phyloP scores from a whole-genome alignment of 2,329 filamentous ascomycete species.

The Neobulgaria alba region DNA sequence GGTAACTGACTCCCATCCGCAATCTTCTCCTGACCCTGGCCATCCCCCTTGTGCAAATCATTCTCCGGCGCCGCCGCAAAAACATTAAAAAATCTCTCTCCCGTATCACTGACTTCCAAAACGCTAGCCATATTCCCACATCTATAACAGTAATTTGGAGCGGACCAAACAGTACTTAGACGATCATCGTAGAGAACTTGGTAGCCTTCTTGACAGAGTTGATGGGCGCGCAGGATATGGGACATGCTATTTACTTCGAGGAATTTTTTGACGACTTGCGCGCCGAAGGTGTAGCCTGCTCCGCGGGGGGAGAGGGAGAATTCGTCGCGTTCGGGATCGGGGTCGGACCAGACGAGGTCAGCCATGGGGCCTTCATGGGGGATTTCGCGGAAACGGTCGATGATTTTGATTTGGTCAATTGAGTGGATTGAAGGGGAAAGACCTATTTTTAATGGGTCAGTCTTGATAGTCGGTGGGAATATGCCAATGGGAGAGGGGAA shows the following conservation, averaged over 20 bases:
- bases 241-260: conserved; percentile 95
- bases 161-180: conserved; percentile 95
- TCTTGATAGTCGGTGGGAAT: neutral
- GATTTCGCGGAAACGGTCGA: conserved; percentile 96
- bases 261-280: conserved; percentile 97
- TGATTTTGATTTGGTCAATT: conserved; percentile 99
- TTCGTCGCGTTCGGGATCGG: conserved; percentile 93
- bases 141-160: conserved; percentile 74
- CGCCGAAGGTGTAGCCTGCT: conserved; percentile 94
- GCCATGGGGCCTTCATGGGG: conserved; percentile 99
- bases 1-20: conserved; percentile 55
- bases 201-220: conserved; percentile 96
- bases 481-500: conserved; percentile 1
- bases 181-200: conserved; percentile 94
- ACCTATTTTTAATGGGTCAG: conserved; percentile 36
- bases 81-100: conserved; percentile 93
- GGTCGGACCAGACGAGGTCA: conserved; percentile 98
- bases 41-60: conserved; percentile 80
- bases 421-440: conserved; percentile 88
- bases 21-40: conserved; percentile 62
- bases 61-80: conserved; percentile 97
- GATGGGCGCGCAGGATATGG: conserved; percentile 94
- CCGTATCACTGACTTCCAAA: conserved; percentile 86
- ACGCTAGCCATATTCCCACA: conserved; percentile 98
- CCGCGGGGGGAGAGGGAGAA: conserved; percentile 90